Evolutionary conservation across 2,329 filamentous ascomycete species (phyloP).

Genomic region (Purpureocillium lavendulum): DNA sequence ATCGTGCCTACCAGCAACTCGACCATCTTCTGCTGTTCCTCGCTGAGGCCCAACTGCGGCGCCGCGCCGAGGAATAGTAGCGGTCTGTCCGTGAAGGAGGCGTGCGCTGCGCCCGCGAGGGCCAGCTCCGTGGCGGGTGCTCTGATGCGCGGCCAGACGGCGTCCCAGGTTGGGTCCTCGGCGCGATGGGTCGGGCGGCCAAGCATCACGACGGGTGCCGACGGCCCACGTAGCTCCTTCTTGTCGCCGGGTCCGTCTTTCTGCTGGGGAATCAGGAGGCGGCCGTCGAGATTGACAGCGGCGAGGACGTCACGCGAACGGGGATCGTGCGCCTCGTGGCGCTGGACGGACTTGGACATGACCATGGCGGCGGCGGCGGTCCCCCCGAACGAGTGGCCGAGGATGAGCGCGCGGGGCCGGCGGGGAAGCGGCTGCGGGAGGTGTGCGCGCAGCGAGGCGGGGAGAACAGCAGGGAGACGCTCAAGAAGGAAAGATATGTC

Average conservation of each 20-base stretch:
- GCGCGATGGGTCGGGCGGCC: constrained; percentile 18
- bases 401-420: constrained; percentile 18
- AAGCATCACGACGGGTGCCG: constrained; percentile 19
- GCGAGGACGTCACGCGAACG: constrained; percentile 19
- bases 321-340: too few species aligned
- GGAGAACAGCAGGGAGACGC: constrained; percentile 9
- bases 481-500: constrained; percentile 30
- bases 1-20: constrained; percentile 10
- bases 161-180: constrained; percentile 22
- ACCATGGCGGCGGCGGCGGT: constrained; percentile 20
- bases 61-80: constrained; percentile 12
- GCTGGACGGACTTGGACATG: too few species aligned
- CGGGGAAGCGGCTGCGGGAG: constrained; percentile 8
- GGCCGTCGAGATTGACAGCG: constrained; percentile 33
- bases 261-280: constrained; percentile 16
- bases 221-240: too few species aligned
- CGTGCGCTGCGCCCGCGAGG: constrained; percentile 18
- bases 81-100: constrained; percentile 22
- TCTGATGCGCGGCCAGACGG: constrained; percentile 17
- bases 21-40: constrained; percentile 1
- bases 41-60: constrained; percentile 13
- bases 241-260: too few species aligned
- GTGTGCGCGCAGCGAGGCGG: constrained; percentile 3
- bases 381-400: constrained; percentile 31
- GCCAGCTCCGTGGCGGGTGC: constrained; percentile 15